Conservation (phyloP, 306 rosid species). For the Dryas drummondii region DNA sequence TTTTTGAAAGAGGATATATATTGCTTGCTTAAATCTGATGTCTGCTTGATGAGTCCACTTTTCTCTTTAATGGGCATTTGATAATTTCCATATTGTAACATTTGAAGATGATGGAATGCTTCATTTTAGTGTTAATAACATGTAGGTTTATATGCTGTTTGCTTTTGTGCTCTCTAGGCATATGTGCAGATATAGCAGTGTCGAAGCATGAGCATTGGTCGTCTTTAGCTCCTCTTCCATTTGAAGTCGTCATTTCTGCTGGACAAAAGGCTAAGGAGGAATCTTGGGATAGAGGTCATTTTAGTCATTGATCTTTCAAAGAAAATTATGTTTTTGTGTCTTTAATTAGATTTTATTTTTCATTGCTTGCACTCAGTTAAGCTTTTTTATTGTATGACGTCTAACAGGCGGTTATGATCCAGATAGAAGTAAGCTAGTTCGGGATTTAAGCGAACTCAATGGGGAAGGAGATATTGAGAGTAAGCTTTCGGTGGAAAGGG, state of each 20-base stretch:
- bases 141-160: background rate
- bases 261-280: constrained; percentile 99
- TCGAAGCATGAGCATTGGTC: constrained; percentile 93
- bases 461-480: constrained; percentile 97
- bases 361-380: background rate
- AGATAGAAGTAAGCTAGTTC: constrained; percentile 59
- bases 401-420: constrained; percentile 63
- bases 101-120: background rate
- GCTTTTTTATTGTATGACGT: constrained; percentile 18
- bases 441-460: constrained; percentile 76
- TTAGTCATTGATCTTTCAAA: background rate
- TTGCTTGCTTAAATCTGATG: constrained; percentile 16
- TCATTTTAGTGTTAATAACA: background rate
- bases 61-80: background rate
- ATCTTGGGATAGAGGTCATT: constrained; percentile 66
- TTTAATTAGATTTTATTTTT: background rate
- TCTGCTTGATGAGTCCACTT: constrained; percentile 22
- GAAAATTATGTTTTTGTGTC: background rate
- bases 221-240: constrained; percentile 92
- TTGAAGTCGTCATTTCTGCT: constrained; percentile 85
- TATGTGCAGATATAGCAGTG: constrained; percentile 76
- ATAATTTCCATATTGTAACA: background rate
- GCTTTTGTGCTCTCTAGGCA: constrained; percentile 52
- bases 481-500: constrained; percentile 98
- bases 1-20: constrained; percentile 20